Conservation (phyloP, 495 filamentous ascomycete genomes). For the Penicillium maclennaniae region DNA sequence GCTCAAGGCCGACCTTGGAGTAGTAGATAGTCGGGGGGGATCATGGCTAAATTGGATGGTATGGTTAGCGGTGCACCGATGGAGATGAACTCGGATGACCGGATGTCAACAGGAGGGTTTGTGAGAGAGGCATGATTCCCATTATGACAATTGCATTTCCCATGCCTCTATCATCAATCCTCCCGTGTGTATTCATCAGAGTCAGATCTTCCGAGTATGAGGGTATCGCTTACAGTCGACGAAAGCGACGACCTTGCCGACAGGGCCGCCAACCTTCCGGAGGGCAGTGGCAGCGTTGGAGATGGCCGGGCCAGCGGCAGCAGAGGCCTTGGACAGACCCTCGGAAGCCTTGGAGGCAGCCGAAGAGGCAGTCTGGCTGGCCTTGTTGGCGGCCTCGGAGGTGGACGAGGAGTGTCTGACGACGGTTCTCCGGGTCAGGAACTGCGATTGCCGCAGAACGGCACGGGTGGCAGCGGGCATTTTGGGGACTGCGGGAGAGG, state of each 20-base stretch:
- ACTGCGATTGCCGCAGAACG: slow-evolving; percentile 59
- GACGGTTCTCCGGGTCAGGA: slow-evolving; percentile 52
- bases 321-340: slow-evolving; percentile 78
- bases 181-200: slow-evolving; percentile 3
- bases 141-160: slow-evolving; percentile 10
- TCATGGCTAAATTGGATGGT: slow-evolving; percentile 58
- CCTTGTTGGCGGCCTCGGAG: slow-evolving; percentile 67
- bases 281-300: slow-evolving; percentile 66
- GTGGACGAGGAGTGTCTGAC: slow-evolving; percentile 63
- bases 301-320: slow-evolving; percentile 74
- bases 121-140: slow-evolving; percentile 3
- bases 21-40: slow-evolving; percentile 86
- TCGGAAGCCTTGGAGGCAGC: slow-evolving; percentile 73
- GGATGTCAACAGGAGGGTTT: slow-evolving; percentile 23
- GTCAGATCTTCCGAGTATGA: not conserved
- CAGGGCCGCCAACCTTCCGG: slow-evolving; percentile 77
- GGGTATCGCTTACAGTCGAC: slow-evolving; percentile 71
- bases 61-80: slow-evolving; percentile 22
- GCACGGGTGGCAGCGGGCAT: slow-evolving; percentile 54
- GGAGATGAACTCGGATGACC: slow-evolving; percentile 1
- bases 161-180: not conserved
- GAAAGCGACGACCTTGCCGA: slow-evolving; percentile 73
- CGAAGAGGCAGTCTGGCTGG: slow-evolving; percentile 59
- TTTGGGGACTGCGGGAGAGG: slow-evolving; percentile 30
- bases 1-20: slow-evolving; percentile 79